Evolutionary conservation across 257 asterid species (phyloP), one percentile per base, ranked within the genome.

Genomic region (Fraxinus americana): DNA sequence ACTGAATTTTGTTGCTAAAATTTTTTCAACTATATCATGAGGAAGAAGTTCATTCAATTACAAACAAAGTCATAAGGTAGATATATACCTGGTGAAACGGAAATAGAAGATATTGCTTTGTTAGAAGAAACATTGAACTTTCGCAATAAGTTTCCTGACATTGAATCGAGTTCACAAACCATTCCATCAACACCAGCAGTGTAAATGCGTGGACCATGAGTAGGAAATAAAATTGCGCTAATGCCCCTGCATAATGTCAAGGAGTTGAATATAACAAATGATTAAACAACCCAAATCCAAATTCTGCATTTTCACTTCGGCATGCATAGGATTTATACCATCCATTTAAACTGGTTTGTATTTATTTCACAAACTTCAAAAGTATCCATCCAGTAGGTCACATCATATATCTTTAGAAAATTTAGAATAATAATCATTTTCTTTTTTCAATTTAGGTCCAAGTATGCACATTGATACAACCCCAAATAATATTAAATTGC

Each of bases 211-310:
- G 92, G 89, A 29, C 92, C 92, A 43, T 82, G 79, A n/a, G 59
- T 17, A 43, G 96, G 91, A 81, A 86, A 89, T 12, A 98, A 90
- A 83, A 95, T 75, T 39, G 93, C 93, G 81, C 35, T 86, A 11
- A 92, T 98, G 76, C 97, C 98, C 87, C 98, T 91, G 90, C 82
- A 85, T 71, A 80, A 78, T 74, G 66, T 54, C 27, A 73, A 59
- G 78, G 23, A 77, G 35, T 16, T 69, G 10, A 23, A 65, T 1
- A 39, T 77, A 80, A 57, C 23, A 45, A 75, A 73, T 70, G 48
- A 80, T 80, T 71, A 80, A 80, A 29, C 70, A 43, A 36, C 67
- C 67, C 27, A 43, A 10, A 61, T 75, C 65, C 39, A 61, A 27
- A 14, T 45, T 72, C 77, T 50, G 52, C 68, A 77, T 50, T 36